phyloP scores from a whole-genome alignment of 371 early-diverging fungal species.

The Mucor sp. region DNA sequence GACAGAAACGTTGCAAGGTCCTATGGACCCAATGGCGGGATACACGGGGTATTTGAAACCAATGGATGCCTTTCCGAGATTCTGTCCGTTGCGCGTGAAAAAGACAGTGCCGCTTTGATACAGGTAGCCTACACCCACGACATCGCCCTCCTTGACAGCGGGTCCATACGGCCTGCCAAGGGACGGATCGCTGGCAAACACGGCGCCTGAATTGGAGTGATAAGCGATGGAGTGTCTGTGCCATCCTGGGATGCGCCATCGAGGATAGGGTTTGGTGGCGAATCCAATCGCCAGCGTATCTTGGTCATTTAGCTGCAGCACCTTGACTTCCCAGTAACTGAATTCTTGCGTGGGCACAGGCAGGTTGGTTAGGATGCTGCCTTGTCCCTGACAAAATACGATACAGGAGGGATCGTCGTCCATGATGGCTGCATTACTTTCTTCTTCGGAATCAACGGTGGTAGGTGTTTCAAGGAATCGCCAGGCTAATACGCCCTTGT shows the following conservation, averaged over 20 bases:
- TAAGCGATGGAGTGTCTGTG: slow-evolving; percentile 74
- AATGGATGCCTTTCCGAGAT: slow-evolving; percentile 53
- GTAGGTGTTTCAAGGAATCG: slow-evolving; percentile 33
- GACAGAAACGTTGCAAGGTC: slow-evolving; percentile 54
- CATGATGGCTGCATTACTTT: slow-evolving; percentile 65
- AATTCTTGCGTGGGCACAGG: slow-evolving; percentile 72
- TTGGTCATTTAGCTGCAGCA: slow-evolving; percentile 46
- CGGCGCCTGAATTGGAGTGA: slow-evolving; percentile 55
- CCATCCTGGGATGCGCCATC: slow-evolving; percentile 57
- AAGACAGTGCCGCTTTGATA: slow-evolving; percentile 67
- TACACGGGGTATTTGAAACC: slow-evolving; percentile 53
- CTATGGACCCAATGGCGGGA: slow-evolving; percentile 57
- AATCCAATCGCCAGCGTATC: slow-evolving; percentile 57
- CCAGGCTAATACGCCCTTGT: slow-evolving; percentile 44
- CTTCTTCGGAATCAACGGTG: slow-evolving; percentile 37
- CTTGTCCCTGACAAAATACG: slow-evolving; percentile 68
- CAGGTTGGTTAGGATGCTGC: slow-evolving; percentile 73
- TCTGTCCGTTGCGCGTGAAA: slow-evolving; percentile 74
- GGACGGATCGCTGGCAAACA: slow-evolving; percentile 63
- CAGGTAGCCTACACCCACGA: slow-evolving; percentile 71
- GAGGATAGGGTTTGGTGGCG: slow-evolving; percentile 67
- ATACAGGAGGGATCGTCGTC: slow-evolving; percentile 70
- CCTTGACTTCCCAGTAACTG: slow-evolving; percentile 71
- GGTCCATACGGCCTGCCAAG: slow-evolving; percentile 63
- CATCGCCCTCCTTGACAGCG: slow-evolving; percentile 65